Evolutionary conservation across 2,329 filamentous ascomycete genomes (phyloP).

Genomic region (Atkinsonella hypoxylon): DNA sequence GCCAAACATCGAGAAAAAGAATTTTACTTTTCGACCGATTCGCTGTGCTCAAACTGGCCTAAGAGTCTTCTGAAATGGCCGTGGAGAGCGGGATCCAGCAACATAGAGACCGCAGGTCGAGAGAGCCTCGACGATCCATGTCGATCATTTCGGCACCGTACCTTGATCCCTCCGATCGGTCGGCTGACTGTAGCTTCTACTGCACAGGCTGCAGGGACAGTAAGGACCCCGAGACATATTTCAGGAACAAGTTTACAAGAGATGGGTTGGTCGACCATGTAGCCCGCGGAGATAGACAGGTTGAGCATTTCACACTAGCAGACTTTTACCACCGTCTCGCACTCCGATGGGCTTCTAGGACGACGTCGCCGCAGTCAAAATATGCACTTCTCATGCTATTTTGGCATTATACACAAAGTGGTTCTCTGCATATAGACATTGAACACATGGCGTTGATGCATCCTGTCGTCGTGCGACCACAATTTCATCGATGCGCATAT

Average conservation of each 20-base stretch:
- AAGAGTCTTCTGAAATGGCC: background rate
- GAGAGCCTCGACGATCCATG: slow-evolving; percentile 9
- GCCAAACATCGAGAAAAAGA: slow-evolving; percentile 1
- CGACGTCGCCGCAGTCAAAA: too few species aligned
- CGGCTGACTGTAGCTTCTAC: slow-evolving; percentile 8
- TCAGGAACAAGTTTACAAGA: slow-evolving; percentile 7
- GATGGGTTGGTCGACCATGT: slow-evolving; percentile 1
- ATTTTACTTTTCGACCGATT: slow-evolving; percentile 7
- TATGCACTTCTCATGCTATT: too few species aligned
- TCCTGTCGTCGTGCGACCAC: too few species aligned
- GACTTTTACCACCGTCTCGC: too few species aligned
- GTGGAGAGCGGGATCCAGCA: background rate
- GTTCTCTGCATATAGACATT: too few species aligned
- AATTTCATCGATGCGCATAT: too few species aligned
- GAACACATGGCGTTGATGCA: too few species aligned
- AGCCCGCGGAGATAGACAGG: background rate
- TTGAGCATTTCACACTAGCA: too few species aligned
- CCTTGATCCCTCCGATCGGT: slow-evolving; percentile 3
- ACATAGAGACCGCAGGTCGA: slow-evolving; percentile 1
- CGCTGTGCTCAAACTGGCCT: background rate
- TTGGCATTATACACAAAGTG: too few species aligned
- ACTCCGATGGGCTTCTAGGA: too few species aligned
- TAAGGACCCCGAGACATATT: slow-evolving; percentile 2
- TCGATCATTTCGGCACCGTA: slow-evolving; percentile 9
- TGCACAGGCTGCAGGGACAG: slow-evolving; percentile 7